phyloP scores from a whole-genome alignment of 2,329 filamentous ascomycete genomes.

The Fusarium proliferatum region DNA sequence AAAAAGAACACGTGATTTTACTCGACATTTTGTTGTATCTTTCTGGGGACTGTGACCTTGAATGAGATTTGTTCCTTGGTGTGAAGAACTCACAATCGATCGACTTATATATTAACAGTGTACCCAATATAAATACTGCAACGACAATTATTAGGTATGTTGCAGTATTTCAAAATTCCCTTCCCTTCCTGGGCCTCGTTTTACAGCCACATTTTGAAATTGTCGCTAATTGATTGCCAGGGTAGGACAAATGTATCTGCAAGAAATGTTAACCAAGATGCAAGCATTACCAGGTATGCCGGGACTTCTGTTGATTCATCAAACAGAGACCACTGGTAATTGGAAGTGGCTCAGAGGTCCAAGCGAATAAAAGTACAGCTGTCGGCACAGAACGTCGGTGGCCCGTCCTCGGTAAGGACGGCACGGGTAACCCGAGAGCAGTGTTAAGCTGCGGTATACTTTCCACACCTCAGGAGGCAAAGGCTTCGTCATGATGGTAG shows the following conservation, averaged over 20 bases:
- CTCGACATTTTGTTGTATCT: neutral
- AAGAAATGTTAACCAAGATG: neutral
- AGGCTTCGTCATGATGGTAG: neutral
- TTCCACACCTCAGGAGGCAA: neutral
- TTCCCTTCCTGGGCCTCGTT: neutral
- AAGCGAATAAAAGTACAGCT: neutral
- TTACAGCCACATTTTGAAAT: neutral
- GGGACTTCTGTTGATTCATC: neutral
- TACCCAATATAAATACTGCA: neutral
- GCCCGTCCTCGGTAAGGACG: neutral
- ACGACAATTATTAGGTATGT: neutral
- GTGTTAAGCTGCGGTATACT: neutral
- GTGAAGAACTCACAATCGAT: neutral
- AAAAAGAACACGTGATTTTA: slow-evolving; percentile 45
- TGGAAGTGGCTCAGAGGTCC: neutral
- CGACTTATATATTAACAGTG: neutral
- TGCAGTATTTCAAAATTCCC: neutral
- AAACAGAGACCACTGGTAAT: neutral
- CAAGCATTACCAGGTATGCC: neutral
- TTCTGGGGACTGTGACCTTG: neutral
- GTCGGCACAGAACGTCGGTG: neutral
- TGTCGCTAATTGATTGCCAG: neutral
- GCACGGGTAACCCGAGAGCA: slow-evolving; percentile 1
- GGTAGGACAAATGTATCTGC: neutral
- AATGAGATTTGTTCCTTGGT: neutral